Evolutionary conservation across 768 basidiomycete genomes (phyloP), one percentile per base, ranked within the genome.

Genomic region (Leccinum pellstonianum): DNA sequence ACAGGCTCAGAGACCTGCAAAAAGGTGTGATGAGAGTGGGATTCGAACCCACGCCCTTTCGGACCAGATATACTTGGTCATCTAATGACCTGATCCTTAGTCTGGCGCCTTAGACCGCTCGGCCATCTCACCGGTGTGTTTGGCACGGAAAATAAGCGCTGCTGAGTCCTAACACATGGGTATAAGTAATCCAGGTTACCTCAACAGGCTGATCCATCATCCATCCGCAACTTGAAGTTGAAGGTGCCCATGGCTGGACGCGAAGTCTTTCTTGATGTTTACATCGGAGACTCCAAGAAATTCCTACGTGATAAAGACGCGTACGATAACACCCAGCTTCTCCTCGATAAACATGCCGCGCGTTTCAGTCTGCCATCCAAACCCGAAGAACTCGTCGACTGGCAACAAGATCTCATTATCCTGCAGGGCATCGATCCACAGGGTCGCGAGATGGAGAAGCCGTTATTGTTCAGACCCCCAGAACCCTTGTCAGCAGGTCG

Each of bases 21-120:
- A 35, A 35, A 35, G 33, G 33, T 35, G 33, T 67, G 70, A 71
- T 60, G 69, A 70, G 74, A 76, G 75, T 75, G 74, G 74, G 74
- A 75, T 75, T 75, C 73, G 74, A 75, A 75, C 75, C 72, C 74
- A 75, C 75, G 74, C 75, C 75, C 74, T 73, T 73, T 73, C 72
- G 73, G 71, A 75, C 72, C 72, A 73, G 72, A 73, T 73, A 63
- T 51, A 2, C 66, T 37, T 10, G 69, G 67, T 69, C 69, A 72
- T 67, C 63, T 3, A 15, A 66, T 66, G 69, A 71, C 71, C 69
- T 73, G 27, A 8, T 74, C 77, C 80, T 80, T 81, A 82, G 81
- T 82, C 81, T 81, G 81, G 82, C 81, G 81, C 81, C 81, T 80
- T 82, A 75, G 80, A 82, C 81, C 81, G 78, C 81, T 82, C 81